Evolutionary conservation across 768 basidiomycete genomes (phyloP).

Genomic region (Lentinula sp.): DNA sequence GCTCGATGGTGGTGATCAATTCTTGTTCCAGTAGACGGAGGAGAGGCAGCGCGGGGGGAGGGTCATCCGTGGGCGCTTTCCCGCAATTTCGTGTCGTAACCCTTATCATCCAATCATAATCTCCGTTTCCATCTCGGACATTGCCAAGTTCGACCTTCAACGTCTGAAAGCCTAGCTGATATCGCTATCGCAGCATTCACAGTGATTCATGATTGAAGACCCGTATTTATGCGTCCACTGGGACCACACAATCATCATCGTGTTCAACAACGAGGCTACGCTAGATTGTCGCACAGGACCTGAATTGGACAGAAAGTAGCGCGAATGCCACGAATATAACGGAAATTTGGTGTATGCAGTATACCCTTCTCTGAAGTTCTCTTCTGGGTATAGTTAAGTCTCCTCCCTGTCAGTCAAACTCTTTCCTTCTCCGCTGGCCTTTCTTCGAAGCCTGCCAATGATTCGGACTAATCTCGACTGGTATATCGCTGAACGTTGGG

Average conservation of each 20-base stretch:
- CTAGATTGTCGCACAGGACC: not conserved
- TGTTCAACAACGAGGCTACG: not conserved
- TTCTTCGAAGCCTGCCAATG: not conserved
- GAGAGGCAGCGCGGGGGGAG: not conserved
- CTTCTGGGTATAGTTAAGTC: not conserved
- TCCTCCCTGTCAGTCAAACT: not conserved
- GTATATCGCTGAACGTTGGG: not conserved
- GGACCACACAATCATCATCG: not conserved
- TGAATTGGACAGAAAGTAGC: not conserved
- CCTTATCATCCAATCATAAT: slow-evolving; percentile 4
- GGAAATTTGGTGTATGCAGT: not conserved
- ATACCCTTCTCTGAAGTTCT: not conserved
- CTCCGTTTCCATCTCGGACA: not conserved
- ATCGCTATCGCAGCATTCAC: not conserved
- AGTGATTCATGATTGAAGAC: not conserved
- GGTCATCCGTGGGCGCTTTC: not conserved
- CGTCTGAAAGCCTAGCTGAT: not conserved
- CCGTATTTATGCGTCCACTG: not conserved
- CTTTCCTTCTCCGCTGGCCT: not conserved
- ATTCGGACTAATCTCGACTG: not conserved
- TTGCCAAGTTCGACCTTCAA: not conserved
- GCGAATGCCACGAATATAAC: not conserved
- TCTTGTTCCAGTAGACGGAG: too few relatives aligned
- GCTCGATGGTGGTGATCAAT: not conserved
- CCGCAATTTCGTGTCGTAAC: not conserved